Evolutionary conservation across 2,329 filamentous ascomycete genomes (phyloP), one percentile per base, ranked within the genome.

Genomic region (Chrysosporium keratinophilum): DNA sequence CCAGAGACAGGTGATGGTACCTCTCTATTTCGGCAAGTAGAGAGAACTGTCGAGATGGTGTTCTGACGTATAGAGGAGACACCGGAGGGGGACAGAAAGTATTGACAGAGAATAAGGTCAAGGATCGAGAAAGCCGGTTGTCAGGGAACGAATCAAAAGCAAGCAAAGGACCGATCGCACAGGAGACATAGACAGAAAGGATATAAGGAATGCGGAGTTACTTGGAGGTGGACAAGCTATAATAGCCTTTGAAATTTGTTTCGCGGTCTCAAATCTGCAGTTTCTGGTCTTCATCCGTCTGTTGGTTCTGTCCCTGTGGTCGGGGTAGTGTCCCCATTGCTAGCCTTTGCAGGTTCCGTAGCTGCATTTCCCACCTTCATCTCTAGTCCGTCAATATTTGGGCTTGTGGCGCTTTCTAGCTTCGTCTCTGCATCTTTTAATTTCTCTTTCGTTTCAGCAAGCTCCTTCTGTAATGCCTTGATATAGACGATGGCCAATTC

Each of bases 401-500:
- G n/a, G 11, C 19, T 50, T 34, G 9, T 39, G n/a, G 20, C 10
- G 11, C 17, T 12, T 33, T 35, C 31, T 19, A 49, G 33, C 65
- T 80, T 82, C 61, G 77, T 78, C 65, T 87, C 85, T 14, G 85
- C 80, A 54, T 78, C 77, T 20, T 78, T 78, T 12, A 89, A 79
- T 61, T 81, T 74, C 56, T 71, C 74, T 50, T 82, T 83, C 19
- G 83, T 82, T 34, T 81, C 79, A 1, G 77, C 78, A 14, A 88
- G 73, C 65, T 94, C 86, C 61, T 80, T 74, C 69, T 94, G 83
- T 57, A 98, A 71, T 56, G 83, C 79, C 69, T 88, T 91, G 72
- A 98, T 96, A 66, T 97, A 96, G 54, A 90, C 84, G 63, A 97
- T 97, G 1, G 93, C 93, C 71, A 87, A 84, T 70, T 98, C 93